These are phyloP conservation scores for Penicillium atrosanguineum DNA, from an alignment of 495 filamentous ascomycete genomes.

Conservation along the genomic window DNA sequence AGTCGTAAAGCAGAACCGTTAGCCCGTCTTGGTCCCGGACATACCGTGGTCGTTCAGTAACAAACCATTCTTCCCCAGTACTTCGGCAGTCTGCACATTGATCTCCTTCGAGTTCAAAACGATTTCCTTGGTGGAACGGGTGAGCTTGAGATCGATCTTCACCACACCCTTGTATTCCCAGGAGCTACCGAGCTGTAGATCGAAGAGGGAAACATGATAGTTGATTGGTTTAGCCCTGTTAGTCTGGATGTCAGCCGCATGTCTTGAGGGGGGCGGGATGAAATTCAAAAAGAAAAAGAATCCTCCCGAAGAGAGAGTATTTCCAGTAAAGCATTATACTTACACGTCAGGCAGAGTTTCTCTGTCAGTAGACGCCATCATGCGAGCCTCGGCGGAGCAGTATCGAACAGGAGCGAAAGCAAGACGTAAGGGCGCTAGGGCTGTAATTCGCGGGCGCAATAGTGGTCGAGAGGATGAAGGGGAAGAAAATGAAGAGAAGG, in stretches of 20 bases:
- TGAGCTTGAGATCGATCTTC: constrained; percentile 59
- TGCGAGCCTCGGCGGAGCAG: constrained; percentile 42
- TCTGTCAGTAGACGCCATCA: constrained; percentile 48
- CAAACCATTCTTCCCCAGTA: constrained; percentile 34
- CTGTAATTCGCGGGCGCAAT: constrained; percentile 21
- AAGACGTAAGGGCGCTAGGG: constrained; percentile 11
- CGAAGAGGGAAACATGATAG: constrained; percentile 78
- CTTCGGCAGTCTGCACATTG: constrained; percentile 36
- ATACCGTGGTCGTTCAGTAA: not conserved
- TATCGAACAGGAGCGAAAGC: constrained; percentile 19
- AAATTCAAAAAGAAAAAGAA: not conserved
- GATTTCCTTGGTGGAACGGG: constrained; percentile 63
- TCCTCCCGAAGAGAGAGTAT: not conserved
- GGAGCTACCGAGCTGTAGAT: constrained; percentile 65
- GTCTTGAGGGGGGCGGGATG: not conserved
- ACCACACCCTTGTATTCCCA: constrained; percentile 86
- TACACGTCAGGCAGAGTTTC: constrained; percentile 54
- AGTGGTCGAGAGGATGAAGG: constrained; percentile 23
- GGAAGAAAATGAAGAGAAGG: constrained; percentile 23
- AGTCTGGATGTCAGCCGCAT: not conserved
- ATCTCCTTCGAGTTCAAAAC: constrained; percentile 64
- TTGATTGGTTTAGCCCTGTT: constrained; percentile 74
- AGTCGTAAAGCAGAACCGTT: constrained; percentile 3
- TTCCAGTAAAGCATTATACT: constrained; percentile 22
- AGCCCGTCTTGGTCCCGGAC: not conserved